phyloP scores from a whole-genome alignment of 495 filamentous ascomycete genomes.

The Aspergillus homomorphus region DNA sequence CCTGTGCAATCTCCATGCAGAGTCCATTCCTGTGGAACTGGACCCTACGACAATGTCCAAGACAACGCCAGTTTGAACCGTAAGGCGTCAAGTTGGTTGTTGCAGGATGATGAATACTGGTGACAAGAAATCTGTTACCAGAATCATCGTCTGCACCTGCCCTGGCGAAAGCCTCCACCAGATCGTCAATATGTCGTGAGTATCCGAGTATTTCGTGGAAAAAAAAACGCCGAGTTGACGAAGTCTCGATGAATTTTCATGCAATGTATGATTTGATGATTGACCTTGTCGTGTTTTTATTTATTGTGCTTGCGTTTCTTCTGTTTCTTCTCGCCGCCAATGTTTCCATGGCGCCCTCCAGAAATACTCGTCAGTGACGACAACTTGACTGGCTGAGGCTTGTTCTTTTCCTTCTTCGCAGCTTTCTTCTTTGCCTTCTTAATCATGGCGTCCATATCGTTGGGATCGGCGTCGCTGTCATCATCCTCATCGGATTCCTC shows the following conservation, averaged over 20 bases:
- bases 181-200: not conserved
- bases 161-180: not conserved
- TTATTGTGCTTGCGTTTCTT: constrained; percentile 41
- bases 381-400: constrained; percentile 17
- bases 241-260: not conserved
- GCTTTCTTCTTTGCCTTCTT: constrained; percentile 19
- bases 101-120: not conserved
- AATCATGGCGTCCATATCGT: constrained; percentile 14
- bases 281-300: not conserved
- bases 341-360: constrained; percentile 20
- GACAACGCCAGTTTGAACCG: not conserved
- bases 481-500: constrained; percentile 21
- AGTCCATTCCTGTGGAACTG: not conserved
- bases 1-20: not conserved
- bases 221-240: too few species aligned
- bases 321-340: constrained; percentile 29
- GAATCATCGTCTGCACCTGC: not conserved
- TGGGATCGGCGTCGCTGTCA: constrained; percentile 8
- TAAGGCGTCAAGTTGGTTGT: not conserved
- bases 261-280: not conserved
- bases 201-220: too few species aligned
- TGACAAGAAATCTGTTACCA: not conserved
- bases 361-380: constrained; percentile 37
- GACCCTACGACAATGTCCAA: not conserved
- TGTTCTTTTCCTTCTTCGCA: constrained; percentile 16